Percentiles rank a stretch among this genome's conserved stretches.
phyloP scores from a whole-genome alignment of 495 filamentous ascomycete genomes.

The Astrothelium macrocarpum region DNA sequence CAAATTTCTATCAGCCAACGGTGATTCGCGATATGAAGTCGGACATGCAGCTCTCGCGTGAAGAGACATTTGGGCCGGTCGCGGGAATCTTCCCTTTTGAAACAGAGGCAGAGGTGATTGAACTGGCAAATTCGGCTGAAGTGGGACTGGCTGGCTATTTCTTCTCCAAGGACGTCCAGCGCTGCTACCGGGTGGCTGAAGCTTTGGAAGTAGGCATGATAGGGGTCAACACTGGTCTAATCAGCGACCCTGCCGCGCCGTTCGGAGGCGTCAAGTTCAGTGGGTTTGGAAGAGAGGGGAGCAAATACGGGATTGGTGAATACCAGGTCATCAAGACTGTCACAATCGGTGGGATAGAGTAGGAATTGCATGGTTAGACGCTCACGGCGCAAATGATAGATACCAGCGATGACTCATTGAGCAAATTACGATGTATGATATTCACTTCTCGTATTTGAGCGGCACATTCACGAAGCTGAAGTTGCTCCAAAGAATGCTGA shows the following conservation, averaged over 20 bases:
- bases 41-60: constrained; percentile 42
- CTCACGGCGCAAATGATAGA: not conserved
- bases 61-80: constrained; percentile 53
- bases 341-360: constrained; percentile 20
- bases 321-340: constrained; percentile 77
- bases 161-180: constrained; percentile 39
- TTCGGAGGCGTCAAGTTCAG: constrained; percentile 93
- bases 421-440: not conserved
- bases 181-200: constrained; percentile 41
- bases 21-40: constrained; percentile 37
- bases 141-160: constrained; percentile 45
- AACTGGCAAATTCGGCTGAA: constrained; percentile 39
- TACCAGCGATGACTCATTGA: too few relatives aligned
- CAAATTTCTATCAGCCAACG: constrained; percentile 45
- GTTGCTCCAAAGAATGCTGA: not conserved
- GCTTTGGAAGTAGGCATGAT: constrained; percentile 46
- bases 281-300: constrained; percentile 88
- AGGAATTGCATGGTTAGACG: constrained; percentile 6
- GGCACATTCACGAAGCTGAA: not conserved
- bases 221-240: constrained; percentile 40
- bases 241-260: constrained; percentile 36
- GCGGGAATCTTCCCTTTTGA: constrained; percentile 42
- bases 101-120: constrained; percentile 42
- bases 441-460: too few relatives aligned
- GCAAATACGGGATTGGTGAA: constrained; percentile 82